Evolutionary conservation across 768 basidiomycete species (phyloP).

Genomic region (Kwoniella sp.): DNA sequence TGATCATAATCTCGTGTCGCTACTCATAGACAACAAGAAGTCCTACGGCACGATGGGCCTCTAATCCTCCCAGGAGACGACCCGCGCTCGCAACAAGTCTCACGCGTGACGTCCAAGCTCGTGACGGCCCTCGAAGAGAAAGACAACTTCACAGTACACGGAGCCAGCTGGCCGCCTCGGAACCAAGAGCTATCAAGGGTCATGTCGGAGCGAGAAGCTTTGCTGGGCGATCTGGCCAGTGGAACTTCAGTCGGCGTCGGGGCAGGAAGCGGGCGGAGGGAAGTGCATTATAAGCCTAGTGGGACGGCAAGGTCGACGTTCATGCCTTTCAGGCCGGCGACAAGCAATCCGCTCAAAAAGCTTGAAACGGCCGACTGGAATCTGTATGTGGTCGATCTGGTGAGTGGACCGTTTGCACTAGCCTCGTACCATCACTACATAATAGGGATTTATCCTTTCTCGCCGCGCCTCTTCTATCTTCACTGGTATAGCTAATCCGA

Average conservation of each 20-base stretch:
- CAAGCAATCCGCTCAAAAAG: conserved; percentile 58
- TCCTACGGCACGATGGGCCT: conserved; percentile 55
- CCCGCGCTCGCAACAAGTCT: conserved; percentile 52
- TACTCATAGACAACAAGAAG: conserved; percentile 54
- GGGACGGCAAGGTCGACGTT: conserved; percentile 47
- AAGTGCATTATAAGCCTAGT: conserved; percentile 34
- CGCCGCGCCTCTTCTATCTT: too few relatives aligned
- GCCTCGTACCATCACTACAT: too few relatives aligned
- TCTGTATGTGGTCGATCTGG: conserved; percentile 59
- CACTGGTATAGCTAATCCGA: too few relatives aligned
- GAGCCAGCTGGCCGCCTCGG: conserved; percentile 53
- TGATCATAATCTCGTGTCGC: background rate
- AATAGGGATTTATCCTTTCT: too few relatives aligned
- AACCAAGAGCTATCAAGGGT: conserved; percentile 45
- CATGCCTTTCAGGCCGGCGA: conserved; percentile 57
- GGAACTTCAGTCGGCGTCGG: too few relatives aligned
- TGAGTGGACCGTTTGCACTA: conserved; percentile 31
- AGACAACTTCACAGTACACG: conserved; percentile 49
- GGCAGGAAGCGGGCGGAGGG: conserved; percentile 10
- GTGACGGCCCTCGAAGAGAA: conserved; percentile 57
- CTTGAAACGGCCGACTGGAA: conserved; percentile 57
- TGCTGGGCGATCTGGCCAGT: background rate
- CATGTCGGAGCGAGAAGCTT: conserved; percentile 47
- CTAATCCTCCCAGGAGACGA: conserved; percentile 56
- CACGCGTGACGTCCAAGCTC: conserved; percentile 56